Conservation (phyloP, 345 rosid species). For the Punica granatum region DNA sequence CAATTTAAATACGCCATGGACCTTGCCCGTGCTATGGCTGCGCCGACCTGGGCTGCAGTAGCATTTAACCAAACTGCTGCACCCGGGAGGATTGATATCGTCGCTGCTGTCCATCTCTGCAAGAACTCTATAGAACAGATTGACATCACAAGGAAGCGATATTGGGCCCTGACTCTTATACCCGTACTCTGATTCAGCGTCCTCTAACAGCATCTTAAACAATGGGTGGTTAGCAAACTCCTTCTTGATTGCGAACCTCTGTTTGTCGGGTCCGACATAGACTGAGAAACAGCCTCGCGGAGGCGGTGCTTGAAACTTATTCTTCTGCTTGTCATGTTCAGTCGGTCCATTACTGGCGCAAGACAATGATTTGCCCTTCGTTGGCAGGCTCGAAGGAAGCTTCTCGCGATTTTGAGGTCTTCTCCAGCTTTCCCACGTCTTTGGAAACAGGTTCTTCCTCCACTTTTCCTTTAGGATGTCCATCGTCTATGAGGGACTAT, state of each 20-base stretch:
- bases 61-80: too few relatives aligned
- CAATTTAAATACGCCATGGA: too few relatives aligned
- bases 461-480: not conserved
- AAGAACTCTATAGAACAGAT: constrained; percentile 36
- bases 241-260: constrained; percentile 47
- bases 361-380: constrained; percentile 43
- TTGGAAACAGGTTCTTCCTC: not conserved
- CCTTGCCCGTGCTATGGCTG: too few relatives aligned
- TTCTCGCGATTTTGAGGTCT: not conserved
- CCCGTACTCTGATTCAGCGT: constrained; percentile 61
- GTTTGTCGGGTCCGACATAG: constrained; percentile 49
- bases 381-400: not conserved
- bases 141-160: constrained; percentile 55
- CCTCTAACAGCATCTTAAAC: constrained; percentile 52
- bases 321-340: not conserved
- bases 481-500: not conserved
- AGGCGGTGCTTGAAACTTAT: constrained; percentile 8
- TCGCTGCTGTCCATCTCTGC: constrained; percentile 18
- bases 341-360: constrained; percentile 1
- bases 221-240: constrained; percentile 52
- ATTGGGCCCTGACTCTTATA: constrained; percentile 44
- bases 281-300: constrained; percentile 62
- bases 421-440: not conserved
- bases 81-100: not conserved
- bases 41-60: too few relatives aligned